Conservation (phyloP, 352 stramenopile species). For the Thraustotheca clavata region DNA sequence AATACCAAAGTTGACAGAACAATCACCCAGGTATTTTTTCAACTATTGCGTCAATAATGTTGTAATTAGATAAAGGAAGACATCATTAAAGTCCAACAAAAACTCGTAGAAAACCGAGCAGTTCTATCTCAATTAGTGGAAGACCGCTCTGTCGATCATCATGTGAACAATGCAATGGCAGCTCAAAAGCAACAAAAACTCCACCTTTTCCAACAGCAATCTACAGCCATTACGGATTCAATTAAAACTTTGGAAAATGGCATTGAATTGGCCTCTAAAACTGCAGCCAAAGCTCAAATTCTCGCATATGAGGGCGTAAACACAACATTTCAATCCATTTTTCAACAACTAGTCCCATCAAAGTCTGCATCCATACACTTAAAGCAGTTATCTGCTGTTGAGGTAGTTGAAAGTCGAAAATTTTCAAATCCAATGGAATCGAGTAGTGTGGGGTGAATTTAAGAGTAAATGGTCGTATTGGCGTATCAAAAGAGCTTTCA, state of each 20-base stretch:
- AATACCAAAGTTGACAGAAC: too few relatives aligned
- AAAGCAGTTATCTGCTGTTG: not conserved
- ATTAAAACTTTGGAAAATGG: not conserved
- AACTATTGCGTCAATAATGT: too few relatives aligned
- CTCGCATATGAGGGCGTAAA: slow-evolving; percentile 23
- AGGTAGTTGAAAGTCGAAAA: not conserved
- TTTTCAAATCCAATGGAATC: not conserved
- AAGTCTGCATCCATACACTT: slow-evolving; percentile 22
- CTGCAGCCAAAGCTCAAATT: slow-evolving; percentile 25
- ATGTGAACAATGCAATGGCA: slow-evolving; percentile 15
- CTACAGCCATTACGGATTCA: not conserved
- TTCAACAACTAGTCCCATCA: slow-evolving; percentile 23
- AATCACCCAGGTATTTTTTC: too few relatives aligned
- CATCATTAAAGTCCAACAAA: too few relatives aligned
- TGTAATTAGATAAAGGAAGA: too few relatives aligned
- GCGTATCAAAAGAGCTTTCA: slow-evolving; percentile 28
- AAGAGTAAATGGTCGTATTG: slow-evolving; percentile 2
- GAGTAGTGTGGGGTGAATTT: not conserved
- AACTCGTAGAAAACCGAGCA: too few relatives aligned
- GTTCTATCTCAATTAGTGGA: too few relatives aligned
- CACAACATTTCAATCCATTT: slow-evolving; percentile 25
- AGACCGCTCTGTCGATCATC: too few relatives aligned
- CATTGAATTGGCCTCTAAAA: slow-evolving; percentile 25
- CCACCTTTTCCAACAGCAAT: slow-evolving; percentile 11
- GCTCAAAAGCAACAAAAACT: slow-evolving; percentile 24